A percentile compares a stretch with the other conserved stretches of the same genome.
Evolutionary conservation across 371 early-diverging fungal species (phyloP).

Genomic region (Circinella minor): DNA sequence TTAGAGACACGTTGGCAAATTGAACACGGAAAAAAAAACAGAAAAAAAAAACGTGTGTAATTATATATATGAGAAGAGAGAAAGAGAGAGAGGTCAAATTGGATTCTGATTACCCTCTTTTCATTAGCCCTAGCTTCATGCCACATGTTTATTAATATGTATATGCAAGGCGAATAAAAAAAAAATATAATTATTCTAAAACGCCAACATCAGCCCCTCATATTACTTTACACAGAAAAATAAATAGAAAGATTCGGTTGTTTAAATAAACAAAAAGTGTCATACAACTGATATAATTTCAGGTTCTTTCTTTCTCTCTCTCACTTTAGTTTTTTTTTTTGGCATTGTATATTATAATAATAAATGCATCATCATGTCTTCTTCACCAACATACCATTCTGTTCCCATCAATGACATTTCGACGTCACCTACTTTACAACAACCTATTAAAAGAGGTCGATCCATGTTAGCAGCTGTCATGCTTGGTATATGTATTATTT

Average conservation of each 20-base stretch:
- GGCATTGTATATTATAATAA: too few relatives aligned
- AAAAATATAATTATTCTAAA: neutral
- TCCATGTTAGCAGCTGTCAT: slow-evolving; percentile 46
- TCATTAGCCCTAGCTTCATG: slow-evolving; percentile 47
- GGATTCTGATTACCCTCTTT: slow-evolving; percentile 33
- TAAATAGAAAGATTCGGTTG: too few relatives aligned
- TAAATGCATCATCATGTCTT: slow-evolving; percentile 1
- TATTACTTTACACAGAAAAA: neutral
- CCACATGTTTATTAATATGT: slow-evolving; percentile 11
- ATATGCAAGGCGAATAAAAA: neutral
- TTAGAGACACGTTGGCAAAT: too few relatives aligned
- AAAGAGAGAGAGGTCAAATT: neutral
- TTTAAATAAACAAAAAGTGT: neutral
- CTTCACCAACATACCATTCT: slow-evolving; percentile 33
- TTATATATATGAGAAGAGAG: neutral
- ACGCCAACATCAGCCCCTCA: neutral
- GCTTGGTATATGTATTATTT: slow-evolving; percentile 59
- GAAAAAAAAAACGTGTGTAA: neutral
- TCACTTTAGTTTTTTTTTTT: neutral
- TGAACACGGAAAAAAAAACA: too few relatives aligned
- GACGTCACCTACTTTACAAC: neutral
- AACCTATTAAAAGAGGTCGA: neutral
- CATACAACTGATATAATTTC: neutral
- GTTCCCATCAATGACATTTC: slow-evolving; percentile 18
- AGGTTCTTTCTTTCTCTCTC: neutral